Base-by-base conservation (phyloP, 345 rosid species). In the Kandelia obovata region DNA sequence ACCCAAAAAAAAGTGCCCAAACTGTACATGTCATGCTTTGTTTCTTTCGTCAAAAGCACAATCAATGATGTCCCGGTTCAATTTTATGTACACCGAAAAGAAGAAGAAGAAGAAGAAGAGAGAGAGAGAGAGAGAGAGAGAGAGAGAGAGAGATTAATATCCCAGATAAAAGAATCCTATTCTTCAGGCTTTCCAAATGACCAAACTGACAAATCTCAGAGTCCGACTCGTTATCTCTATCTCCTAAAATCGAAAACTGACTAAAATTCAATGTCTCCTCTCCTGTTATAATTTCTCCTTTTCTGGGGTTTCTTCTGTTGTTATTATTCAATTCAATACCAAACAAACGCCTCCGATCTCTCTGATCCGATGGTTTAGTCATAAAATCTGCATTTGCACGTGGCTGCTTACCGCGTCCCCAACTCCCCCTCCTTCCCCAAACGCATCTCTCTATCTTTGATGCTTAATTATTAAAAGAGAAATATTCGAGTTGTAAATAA, bases 381-480 rank as follows among this genome's bases (percentile, higher is more conserved):
- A 88, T 88, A 87, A 84, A 86, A 86, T 86, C 87, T 87, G 94
- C 96, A 89, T 89, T 97, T 75, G 82, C 85, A 85, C 94, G 88
- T 85, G 82, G 85, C 77, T 83, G 77, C 82, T 76, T 77, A 67
- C 78, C 71, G 58, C 82, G 53, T 80, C 63, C 80, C 71, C 17
- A 13, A 2, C 49, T 1, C 9, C 37, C 7, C 37, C 37, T n/a
- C 26, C 57, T 26, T 2, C 26, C 7, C 26, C 0, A 6, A 20
- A 60, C 23, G 32, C 39, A 37, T n/a, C 11, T 10, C 61, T 35
- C 73, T 61, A 39, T 47, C 58, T 67, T 64, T 69, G 69, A 58
- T 61, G 65, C 64, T 49, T 35, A 65, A 56, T 62, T 37, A 9
- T 16, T 20, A 70, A 60, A 6, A 34, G 2, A 19, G 25, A 13